Evolutionary conservation across 495 filamentous ascomycete species (phyloP).

Genomic region (Elaphomyces granulatus): DNA sequence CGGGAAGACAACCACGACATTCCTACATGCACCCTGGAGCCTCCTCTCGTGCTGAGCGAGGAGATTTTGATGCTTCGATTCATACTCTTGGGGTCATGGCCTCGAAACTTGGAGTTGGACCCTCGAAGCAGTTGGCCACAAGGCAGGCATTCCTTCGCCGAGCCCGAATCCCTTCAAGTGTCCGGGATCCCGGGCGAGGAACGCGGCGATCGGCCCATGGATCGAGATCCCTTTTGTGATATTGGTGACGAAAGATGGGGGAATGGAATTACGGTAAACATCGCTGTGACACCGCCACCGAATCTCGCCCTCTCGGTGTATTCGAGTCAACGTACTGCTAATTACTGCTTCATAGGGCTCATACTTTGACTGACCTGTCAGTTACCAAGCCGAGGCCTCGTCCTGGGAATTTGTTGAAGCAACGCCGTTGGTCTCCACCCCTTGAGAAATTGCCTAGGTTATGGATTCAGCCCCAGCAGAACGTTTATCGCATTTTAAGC

Average conservation of each 20-base stretch:
- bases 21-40: conserved; percentile 42
- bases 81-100: conserved; percentile 17
- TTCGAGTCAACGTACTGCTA: no score
- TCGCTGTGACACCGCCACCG: no score
- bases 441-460: no score
- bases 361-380: no score
- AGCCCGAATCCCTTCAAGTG: conserved; percentile 22
- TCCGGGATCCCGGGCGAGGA: conserved; percentile 34
- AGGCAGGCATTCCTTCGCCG: conserved; percentile 44
- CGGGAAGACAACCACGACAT: conserved; percentile 37
- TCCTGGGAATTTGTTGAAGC: no score
- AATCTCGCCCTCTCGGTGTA: no score
- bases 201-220: conserved; percentile 56
- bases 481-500: no score
- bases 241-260: conserved; percentile 21
- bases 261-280: no score
- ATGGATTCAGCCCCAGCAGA: no score
- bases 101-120: conserved; percentile 4
- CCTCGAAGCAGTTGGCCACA: conserved; percentile 39
- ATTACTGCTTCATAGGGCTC: no score
- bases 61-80: conserved; percentile 31
- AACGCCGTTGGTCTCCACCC: no score
- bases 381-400: no score
- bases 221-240: conserved; percentile 40
- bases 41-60: conserved; percentile 47